A percentile compares a stretch with the other conserved stretches of the same genome.
Conservation (phyloP, 345 rosid genomes). For the Erodium maritimum region DNA sequence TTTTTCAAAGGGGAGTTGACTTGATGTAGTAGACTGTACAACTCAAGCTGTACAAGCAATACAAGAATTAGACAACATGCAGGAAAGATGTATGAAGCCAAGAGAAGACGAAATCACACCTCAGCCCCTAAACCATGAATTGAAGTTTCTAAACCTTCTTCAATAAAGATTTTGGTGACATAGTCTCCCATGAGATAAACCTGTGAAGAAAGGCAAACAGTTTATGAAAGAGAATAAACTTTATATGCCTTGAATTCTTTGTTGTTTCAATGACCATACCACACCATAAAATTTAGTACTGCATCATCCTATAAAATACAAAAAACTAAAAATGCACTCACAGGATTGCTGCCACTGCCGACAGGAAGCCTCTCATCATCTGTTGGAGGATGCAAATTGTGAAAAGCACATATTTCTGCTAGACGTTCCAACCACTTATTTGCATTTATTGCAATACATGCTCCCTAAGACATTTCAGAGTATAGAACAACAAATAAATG, state of each 20-base stretch:
- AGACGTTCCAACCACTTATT: conserved; percentile 78
- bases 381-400: conserved; percentile 44
- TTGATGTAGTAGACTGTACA: conserved; percentile 39
- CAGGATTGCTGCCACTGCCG: conserved; percentile 96
- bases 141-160: conserved; percentile 73
- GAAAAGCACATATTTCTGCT: conserved; percentile 52
- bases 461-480: conserved; percentile 47
- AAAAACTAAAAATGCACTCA: conserved; percentile 24
- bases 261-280: background rate
- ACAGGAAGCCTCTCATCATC: conserved; percentile 80
- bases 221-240: background rate
- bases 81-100: conserved; percentile 5
- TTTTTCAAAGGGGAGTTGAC: conserved; percentile 46
- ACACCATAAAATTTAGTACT: no score
- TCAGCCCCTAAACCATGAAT: conserved; percentile 79
- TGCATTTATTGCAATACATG: conserved; percentile 76
- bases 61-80: conserved; percentile 11
- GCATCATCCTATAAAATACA: no score
- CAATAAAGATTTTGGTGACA: conserved; percentile 71
- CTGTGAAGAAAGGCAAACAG: conserved; percentile 22
- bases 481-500: conserved; percentile 3
- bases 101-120: conserved; percentile 32
- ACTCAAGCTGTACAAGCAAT: conserved; percentile 64
- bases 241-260: background rate
- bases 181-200: conserved; percentile 65